Conservation (phyloP, 148 eudicot species). For the Chenopodium album region DNA sequence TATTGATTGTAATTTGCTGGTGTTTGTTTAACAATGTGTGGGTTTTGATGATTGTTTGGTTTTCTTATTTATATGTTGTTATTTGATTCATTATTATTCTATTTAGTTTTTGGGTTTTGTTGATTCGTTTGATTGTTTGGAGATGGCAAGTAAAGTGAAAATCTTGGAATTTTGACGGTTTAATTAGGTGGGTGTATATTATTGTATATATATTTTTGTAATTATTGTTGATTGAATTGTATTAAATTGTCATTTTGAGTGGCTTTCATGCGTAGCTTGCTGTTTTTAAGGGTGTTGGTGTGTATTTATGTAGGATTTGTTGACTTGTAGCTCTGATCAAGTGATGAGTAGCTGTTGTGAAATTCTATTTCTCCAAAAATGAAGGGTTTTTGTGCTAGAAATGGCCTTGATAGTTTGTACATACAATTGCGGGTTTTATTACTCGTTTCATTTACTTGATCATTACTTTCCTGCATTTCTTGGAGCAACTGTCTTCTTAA, state of each 20-base stretch:
- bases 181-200: not conserved
- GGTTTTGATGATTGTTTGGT: not conserved
- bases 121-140: not conserved
- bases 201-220: too few species aligned
- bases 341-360: not conserved
- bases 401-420: too few species aligned
- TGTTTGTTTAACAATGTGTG: too few species aligned
- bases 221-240: not conserved
- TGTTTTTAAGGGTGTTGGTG: too few species aligned
- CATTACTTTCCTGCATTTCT: too few species aligned
- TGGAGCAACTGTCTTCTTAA: not conserved
- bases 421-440: too few species aligned
- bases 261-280: not conserved
- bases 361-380: too few species aligned
- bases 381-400: too few species aligned
- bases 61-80: not conserved
- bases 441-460: not conserved
- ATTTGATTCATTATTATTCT: too few species aligned
- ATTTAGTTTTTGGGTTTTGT: not conserved
- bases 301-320: not conserved
- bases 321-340: not conserved
- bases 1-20: too few species aligned
- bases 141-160: not conserved
- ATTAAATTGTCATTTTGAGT: not conserved
- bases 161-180: not conserved